These are phyloP conservation scores for Tubosaeta sp. DNA, from an alignment of 768 basidiomycete genomes.

Conservation along the genomic window DNA sequence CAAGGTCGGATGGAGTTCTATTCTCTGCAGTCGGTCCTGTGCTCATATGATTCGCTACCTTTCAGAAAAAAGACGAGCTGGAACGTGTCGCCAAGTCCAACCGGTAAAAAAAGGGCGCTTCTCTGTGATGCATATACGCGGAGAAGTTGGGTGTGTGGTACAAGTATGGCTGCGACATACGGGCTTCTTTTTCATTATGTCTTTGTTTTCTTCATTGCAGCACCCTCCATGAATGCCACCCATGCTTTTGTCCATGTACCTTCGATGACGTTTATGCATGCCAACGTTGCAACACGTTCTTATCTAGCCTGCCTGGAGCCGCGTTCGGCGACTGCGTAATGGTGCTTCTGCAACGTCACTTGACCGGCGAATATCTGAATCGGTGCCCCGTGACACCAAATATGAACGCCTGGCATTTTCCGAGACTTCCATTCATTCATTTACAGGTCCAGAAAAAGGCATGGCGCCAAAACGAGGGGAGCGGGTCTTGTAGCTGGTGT, in stretches of 20 bases:
- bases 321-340: background rate
- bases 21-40: background rate
- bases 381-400: background rate
- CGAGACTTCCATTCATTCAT: conserved; percentile 8
- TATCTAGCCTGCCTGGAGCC: background rate
- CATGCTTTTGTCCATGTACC: conserved; percentile 24
- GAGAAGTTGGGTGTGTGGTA: conserved; percentile 10
- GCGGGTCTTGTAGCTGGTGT: background rate
- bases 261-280: conserved; percentile 8
- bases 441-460: background rate
- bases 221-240: conserved; percentile 24
- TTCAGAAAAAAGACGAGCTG: conserved; percentile 96
- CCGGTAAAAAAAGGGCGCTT: conserved; percentile 61
- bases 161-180: conserved; percentile 22
- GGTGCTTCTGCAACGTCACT: background rate
- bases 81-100: conserved; percentile 99
- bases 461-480: conserved; percentile 1
- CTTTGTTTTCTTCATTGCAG: conserved; percentile 3
- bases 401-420: conserved; percentile 12
- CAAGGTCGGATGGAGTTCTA: conserved; percentile 56
- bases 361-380: background rate
- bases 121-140: background rate
- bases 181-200: conserved; percentile 15
- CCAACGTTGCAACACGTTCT: conserved; percentile 5
- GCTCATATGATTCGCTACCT: background rate